Conservation (phyloP, 805 yeast species). For the Millerozyma miso region DNA sequence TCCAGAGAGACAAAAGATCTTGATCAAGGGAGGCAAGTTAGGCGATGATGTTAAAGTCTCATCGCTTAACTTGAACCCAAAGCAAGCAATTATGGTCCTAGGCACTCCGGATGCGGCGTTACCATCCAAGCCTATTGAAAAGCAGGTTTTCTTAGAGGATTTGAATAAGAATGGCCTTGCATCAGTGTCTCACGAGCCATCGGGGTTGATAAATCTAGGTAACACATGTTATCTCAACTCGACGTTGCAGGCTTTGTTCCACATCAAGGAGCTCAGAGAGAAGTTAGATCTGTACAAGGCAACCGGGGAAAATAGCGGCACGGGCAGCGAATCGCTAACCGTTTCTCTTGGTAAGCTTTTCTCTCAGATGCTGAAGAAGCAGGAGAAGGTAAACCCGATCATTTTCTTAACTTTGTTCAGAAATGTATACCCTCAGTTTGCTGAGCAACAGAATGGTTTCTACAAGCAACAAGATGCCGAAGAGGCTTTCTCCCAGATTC, state of each 20-base stretch:
- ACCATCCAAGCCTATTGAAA: conserved; percentile 48
- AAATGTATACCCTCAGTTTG: conserved; percentile 78
- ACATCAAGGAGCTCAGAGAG: conserved; percentile 39
- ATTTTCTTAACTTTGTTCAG: conserved; percentile 64
- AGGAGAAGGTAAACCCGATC: conserved; percentile 58
- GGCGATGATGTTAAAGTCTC: conserved; percentile 60
- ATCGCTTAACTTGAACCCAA: conserved; percentile 53
- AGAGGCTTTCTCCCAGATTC: conserved; percentile 83
- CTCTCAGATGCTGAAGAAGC: conserved; percentile 41
- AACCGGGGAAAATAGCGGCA: conserved; percentile 7
- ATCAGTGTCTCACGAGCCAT: conserved; percentile 45
- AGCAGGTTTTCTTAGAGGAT: conserved; percentile 67
- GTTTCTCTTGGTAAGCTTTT: conserved; percentile 42
- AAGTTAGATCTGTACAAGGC: conserved; percentile 19
- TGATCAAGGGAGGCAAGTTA: conserved; percentile 86
- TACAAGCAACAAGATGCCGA: conserved; percentile 98
- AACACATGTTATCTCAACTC: conserved; percentile 78
- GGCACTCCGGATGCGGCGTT: conserved; percentile 80
- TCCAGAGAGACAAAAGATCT: conserved; percentile 83
- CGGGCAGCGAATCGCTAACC: conserved; percentile 16
- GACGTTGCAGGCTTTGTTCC: conserved; percentile 55
- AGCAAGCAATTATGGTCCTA: conserved; percentile 76
- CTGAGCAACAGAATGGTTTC: conserved; percentile 65
- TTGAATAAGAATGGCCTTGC: conserved; percentile 43
- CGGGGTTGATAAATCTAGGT: conserved; percentile 67